phyloP scores from a whole-genome alignment of 2,329 filamentous ascomycete species.

The Neonectria sp. region DNA sequence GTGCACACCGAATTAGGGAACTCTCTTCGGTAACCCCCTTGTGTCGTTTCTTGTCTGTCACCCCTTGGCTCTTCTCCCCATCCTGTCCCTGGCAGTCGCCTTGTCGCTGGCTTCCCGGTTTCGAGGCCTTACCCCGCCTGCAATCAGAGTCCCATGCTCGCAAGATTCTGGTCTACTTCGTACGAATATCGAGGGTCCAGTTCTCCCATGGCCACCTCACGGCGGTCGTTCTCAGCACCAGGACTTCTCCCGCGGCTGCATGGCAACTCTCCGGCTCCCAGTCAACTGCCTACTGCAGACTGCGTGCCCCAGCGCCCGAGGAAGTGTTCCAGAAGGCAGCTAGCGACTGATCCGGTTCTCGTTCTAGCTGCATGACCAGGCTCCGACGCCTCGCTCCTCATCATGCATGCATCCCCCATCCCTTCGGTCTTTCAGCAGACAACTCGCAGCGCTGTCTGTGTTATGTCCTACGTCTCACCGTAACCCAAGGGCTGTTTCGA shows the following conservation, averaged over 20 bases:
- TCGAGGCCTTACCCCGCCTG: constrained; percentile 20
- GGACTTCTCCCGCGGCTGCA: constrained; percentile 5
- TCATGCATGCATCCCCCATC: constrained; percentile 15
- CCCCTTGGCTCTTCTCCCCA: constrained; percentile 5
- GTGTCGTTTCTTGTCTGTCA: neutral
- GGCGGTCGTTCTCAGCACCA: neutral
- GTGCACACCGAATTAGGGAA: constrained; percentile 14
- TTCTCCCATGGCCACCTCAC: constrained; percentile 6
- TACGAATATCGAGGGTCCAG: constrained; percentile 9
- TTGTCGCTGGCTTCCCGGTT: constrained; percentile 18
- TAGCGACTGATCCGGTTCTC: constrained; percentile 23
- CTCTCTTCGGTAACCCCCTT: constrained; percentile 8
- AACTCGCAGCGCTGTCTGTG: neutral
- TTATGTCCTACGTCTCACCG: constrained; percentile 19
- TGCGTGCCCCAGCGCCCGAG: constrained; percentile 8
- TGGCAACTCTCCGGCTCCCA: neutral
- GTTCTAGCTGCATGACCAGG: constrained; percentile 31
- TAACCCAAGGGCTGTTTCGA: constrained; percentile 10
- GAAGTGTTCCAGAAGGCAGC: constrained; percentile 39
- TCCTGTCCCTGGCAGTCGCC: constrained; percentile 2
- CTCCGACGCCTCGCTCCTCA: constrained; percentile 11
- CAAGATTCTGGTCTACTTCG: neutral
- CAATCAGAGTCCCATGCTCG: constrained; percentile 7
- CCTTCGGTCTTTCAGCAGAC: neutral
- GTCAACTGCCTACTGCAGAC: constrained; percentile 9